Evolutionary conservation across 768 basidiomycete species (phyloP).

Genomic region (Panus rudis): DNA sequence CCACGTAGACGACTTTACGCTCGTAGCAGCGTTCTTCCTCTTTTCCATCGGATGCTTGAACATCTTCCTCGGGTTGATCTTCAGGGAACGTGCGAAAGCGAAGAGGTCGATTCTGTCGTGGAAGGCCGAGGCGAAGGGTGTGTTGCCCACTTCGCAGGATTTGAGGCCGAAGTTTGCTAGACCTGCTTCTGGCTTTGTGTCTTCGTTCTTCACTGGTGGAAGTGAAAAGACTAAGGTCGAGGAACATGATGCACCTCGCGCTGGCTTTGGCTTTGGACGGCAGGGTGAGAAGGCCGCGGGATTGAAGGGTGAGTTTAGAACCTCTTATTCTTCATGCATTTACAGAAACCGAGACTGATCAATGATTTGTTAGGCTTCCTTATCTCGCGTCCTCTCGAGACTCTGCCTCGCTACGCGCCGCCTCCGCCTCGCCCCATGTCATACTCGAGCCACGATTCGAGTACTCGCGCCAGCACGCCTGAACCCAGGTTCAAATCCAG

Average conservation of each 20-base stretch:
- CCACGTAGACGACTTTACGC: conserved; percentile 79
- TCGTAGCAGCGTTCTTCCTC: conserved; percentile 87
- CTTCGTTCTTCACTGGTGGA: conserved; percentile 18
- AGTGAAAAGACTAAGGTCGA: conserved; percentile 12
- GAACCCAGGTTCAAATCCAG: conserved; percentile 25
- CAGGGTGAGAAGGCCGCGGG: conserved; percentile 77
- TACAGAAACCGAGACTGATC: neutral
- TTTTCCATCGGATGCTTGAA: conserved; percentile 90
- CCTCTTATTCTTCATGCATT: conserved; percentile 7
- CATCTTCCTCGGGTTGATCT: conserved; percentile 75
- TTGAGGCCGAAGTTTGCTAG: conserved; percentile 21
- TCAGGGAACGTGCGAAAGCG: conserved; percentile 59
- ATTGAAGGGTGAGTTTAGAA: conserved; percentile 42
- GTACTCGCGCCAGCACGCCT: conserved; percentile 21
- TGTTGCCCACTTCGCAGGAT: conserved; percentile 44
- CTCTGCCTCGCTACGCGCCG: conserved; percentile 45
- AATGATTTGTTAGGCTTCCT: conserved; percentile 37
- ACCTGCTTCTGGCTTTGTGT: conserved; percentile 15
- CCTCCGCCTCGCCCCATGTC: conserved; percentile 15
- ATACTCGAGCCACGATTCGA: neutral
- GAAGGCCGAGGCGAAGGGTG: conserved; percentile 50
- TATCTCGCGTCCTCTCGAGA: conserved; percentile 51
- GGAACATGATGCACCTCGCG: conserved; percentile 23
- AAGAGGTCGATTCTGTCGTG: conserved; percentile 63
- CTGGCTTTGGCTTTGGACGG: conserved; percentile 69